Conservation (phyloP, 306 rosid genomes). For the Trichosanthes truncata region DNA sequence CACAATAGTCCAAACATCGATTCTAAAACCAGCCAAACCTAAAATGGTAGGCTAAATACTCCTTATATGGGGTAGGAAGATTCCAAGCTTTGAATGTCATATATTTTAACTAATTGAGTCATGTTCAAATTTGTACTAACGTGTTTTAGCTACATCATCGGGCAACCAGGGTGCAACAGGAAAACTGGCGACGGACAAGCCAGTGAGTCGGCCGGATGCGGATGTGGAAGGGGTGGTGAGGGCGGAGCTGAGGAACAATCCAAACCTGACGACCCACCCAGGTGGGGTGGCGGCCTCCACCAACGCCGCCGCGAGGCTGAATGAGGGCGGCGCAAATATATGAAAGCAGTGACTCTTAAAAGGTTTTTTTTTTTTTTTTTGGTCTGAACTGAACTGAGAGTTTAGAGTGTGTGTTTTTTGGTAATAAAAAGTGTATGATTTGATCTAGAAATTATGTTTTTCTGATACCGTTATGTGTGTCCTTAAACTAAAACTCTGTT, state of each 20-base stretch:
- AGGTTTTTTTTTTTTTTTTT: no score
- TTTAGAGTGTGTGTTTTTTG: neutral
- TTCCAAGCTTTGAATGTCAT: no score
- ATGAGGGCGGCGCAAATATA: constrained; percentile 18
- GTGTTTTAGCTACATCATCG: no score
- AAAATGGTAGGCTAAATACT: no score
- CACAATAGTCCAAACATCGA: no score
- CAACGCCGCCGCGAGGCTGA: constrained; percentile 57
- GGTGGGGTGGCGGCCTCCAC: constrained; percentile 71
- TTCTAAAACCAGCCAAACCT: no score
- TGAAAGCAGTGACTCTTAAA: neutral
- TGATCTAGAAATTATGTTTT: neutral
- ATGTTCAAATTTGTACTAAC: no score
- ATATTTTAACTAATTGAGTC: no score
- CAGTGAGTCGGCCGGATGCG: constrained; percentile 40
- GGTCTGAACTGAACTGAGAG: neutral
- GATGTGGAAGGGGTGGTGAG: constrained; percentile 54
- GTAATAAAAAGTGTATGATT: neutral
- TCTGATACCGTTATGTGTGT: neutral
- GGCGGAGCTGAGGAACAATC: constrained; percentile 59
- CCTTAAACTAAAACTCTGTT: neutral
- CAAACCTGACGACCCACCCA: constrained; percentile 18
- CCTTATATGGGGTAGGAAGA: no score
- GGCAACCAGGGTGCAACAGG: constrained; percentile 40
- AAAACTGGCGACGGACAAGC: constrained; percentile 45